Base-by-base conservation (phyloP, 2,329 filamentous ascomycete genomes). In the Pestalotiopsis sp. region DNA sequence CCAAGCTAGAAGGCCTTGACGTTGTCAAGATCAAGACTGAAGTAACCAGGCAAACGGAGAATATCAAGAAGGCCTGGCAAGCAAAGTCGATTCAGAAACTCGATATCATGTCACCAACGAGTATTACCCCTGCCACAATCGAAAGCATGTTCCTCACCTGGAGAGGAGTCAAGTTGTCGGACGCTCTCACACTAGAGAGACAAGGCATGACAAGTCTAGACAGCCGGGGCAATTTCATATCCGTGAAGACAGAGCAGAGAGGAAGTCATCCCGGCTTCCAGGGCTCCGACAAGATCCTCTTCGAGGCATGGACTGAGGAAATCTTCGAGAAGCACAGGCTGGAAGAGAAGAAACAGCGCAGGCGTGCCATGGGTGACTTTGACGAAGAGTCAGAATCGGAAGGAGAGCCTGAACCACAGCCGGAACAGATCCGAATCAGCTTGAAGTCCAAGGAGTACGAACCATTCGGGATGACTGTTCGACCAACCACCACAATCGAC, bases 251-350 rank as follows among this genome's bases (percentile, higher is more conserved):
- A 82, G 60, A 69, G 69, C 1, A 70, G 70, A 9, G 73, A 77
- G 56, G 83, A 84, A 25, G 85, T 9, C 11, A 6, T n/a, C 17
- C 45, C 17, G 20, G 86, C 1, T 86, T 77, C 66, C 79, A 83
- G 3, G 85, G 87, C 31, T 84, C 86, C 27, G 83, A 85, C 13
- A 86, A 87, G 66, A 86, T 97, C n/a, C 87, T 92, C 72, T 85
- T 97, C 71, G 91, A 95, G 78, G 92, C 92, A 6, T 93, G 93
- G 87, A 95, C 92, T 0, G 83, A 89, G 7, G 89, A 92, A 12
- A 79, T 87, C 1, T 91, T 89, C 71, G 79, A 80, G 31, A 76
- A 80, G 17, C 83, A 80, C 31, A 77, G 80, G 17, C 82, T 86
- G 75, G 81, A 86, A 71, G 80, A 81, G 65, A 80, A 83, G 39